Percentiles rank a stretch among this genome's conserved stretches.
Conservation (phyloP, 441 rosid genomes). For the Erodium trifolium region DNA sequence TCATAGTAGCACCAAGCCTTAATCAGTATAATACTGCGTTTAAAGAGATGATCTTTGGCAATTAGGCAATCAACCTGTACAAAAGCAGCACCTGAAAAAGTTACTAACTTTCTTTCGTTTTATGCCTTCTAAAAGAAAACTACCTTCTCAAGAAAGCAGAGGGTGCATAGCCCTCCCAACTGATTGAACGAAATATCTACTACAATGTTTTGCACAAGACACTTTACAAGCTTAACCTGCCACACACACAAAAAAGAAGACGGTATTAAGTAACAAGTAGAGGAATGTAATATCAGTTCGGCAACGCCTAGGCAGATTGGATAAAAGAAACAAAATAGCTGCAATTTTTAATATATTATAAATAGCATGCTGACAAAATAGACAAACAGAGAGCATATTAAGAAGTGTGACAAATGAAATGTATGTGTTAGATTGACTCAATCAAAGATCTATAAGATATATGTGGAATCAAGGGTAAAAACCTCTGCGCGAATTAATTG, state of each 20-base stretch:
- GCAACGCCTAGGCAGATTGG: too few species aligned
- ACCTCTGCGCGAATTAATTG: conserved; percentile 24
- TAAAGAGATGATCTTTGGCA: conserved; percentile 32
- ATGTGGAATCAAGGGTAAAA: not conserved
- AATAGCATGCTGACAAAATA: not conserved
- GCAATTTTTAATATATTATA: not conserved
- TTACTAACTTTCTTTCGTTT: not conserved
- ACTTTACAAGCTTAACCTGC: conserved; percentile 28
- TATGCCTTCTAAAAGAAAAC: not conserved
- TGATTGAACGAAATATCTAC: conserved; percentile 26
- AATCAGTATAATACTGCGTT: conserved; percentile 29
- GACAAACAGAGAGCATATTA: not conserved
- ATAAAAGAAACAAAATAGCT: not conserved
- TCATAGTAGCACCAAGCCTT: conserved; percentile 38
- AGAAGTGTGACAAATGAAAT: not conserved
- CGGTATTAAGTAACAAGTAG: conserved; percentile 4
- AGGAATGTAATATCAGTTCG: not conserved
- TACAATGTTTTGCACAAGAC: conserved; percentile 22
- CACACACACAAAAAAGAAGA: not conserved
- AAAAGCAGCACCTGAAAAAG: conserved; percentile 8
- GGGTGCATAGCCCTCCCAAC: conserved; percentile 20
- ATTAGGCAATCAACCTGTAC: conserved; percentile 28
- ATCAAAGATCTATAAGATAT: too few species aligned
- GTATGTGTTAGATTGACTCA: too few species aligned
- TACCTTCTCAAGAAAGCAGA: conserved; percentile 29